Conservation (phyloP, 177 flowering plant species). For the Telopea speciosissima region DNA sequence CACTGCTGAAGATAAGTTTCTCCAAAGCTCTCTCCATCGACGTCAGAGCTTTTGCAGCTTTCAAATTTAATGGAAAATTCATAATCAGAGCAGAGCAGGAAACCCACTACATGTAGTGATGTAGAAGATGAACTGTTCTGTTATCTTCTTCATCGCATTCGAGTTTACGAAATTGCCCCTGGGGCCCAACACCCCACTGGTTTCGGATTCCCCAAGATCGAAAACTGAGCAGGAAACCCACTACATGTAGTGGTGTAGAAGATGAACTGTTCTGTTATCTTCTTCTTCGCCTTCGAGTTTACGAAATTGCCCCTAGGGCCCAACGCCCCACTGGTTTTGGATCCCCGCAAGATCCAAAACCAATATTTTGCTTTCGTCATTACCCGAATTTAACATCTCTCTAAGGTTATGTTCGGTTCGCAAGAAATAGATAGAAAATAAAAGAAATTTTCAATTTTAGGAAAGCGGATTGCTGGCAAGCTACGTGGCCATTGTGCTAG, state of each 20-base stretch:
- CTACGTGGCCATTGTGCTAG: no score
- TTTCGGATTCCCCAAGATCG: no score
- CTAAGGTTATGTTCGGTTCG: no score
- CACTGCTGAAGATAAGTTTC: conserved; percentile 18
- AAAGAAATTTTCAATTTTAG: no score
- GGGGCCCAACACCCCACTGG: no score
- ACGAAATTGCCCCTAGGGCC: no score
- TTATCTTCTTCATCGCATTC: background rate
- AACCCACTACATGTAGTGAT: background rate
- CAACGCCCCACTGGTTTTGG: no score
- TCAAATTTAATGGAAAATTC: background rate
- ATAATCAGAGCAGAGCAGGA: background rate
- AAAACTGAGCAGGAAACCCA: background rate
- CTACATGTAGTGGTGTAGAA: background rate
- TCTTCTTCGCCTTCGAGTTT: background rate
- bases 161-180: background rate
- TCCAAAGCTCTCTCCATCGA: conserved; percentile 20
- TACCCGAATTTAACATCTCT: no score
- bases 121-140: background rate
- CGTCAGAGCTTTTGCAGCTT: background rate
- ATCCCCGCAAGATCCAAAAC: no score
- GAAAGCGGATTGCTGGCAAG: no score
- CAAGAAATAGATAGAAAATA: no score
- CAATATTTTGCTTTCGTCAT: no score
- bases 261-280: background rate